Evolutionary conservation across 2,329 filamentous ascomycete genomes (phyloP), one percentile per base, ranked within the genome.

Genomic region (Colletotrichum shisoi): DNA sequence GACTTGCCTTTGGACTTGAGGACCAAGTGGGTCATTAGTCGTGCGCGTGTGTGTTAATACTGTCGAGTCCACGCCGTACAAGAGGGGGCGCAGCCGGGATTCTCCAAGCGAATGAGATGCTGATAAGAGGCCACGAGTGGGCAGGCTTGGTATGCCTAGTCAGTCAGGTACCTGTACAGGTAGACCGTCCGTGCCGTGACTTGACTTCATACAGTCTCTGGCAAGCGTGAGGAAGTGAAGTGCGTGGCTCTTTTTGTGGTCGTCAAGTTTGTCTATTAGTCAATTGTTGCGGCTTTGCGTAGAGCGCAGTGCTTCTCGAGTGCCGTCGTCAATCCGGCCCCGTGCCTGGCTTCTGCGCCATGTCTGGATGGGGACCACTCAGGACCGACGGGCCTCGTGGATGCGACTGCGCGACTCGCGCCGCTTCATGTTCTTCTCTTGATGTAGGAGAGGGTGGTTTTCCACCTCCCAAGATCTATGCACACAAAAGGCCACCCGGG

Each of bases 401-500:
- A 60, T 49, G 24, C 46, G 19, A 51, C 54, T 44, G 49, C 51
- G 39, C 42, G 48, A 51, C 49, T 44, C 49, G 51, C 56, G 61
- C 51, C n/a, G 12, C 51, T 27, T 54, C 46, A 67, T 68, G 69
- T 68, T 62, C 40, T 68, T 78, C 75, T 80, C 78, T 80, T 79
- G 79, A 78, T 76, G 75, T 75, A 71, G 72, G 72, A 77, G 75
- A 80, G 76, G 75, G 76, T 78, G 76, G 77, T 81, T 77, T 75
- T 79, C 77, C 76, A 79, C 76, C 76, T 75, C 79, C 76, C 77
- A 81, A 81, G 81, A 80, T 78, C 77, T 79, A 78, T 76, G 56
- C 65, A 78, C 74, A 77, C 69, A 72, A 75, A 73, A 74, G 74
- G 71, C 73, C 73, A 64, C 62, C 48, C 45, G 52, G 40, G 57